Base-by-base conservation (phyloP, 805 yeast species). In the Candida glaebosa region DNA sequence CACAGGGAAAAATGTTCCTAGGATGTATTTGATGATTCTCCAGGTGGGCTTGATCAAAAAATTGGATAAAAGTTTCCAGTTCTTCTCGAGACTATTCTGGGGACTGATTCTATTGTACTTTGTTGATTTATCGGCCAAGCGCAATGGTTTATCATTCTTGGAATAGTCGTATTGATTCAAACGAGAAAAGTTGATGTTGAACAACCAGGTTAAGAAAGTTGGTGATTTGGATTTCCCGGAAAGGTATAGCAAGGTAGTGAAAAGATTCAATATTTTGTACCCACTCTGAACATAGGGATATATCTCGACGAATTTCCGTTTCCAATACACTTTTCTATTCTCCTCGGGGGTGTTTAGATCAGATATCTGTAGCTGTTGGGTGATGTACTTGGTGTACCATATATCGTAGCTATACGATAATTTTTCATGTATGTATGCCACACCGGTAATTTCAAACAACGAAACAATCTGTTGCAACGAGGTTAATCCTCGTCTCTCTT, bases 371-470 rank as follows among this genome's bases (percentile, higher is more conserved):
- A 68, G 62, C 51, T 67, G 76, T 48, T 67, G 76, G 39, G 85
- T 67, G 17, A 82, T 60, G 37, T 73, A 72, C 41, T 76, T 73
- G 1, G 95, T 84, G 46, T 76, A 69, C 52, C 85, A 66, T 35
- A 73, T 66, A 42, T 86, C 91, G 54, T 80, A 81, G 28, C 78
- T 56, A 12, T 75, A 72, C 45, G 84, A 84, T 37, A 84, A 63
- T 54, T 87, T 88, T 49, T 82, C 89, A 39, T 65, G 69, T 8
- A 88, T 14, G 52, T 89, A 90, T 0, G 91, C 83, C 0, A 79
- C 53, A 1, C 85, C 81, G 2, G 87, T 78, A 5, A 82, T 58
- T 44, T 79, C 83, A 20, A 81, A 50, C 20, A 88, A 58, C 1
- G 86, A 69, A 0, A 77, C 76, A 6, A 65, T 31, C 1, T 75